Evolutionary conservation across 2,329 filamentous ascomycete species (phyloP).

Genomic region (Graphiopsis chlorocephala): DNA sequence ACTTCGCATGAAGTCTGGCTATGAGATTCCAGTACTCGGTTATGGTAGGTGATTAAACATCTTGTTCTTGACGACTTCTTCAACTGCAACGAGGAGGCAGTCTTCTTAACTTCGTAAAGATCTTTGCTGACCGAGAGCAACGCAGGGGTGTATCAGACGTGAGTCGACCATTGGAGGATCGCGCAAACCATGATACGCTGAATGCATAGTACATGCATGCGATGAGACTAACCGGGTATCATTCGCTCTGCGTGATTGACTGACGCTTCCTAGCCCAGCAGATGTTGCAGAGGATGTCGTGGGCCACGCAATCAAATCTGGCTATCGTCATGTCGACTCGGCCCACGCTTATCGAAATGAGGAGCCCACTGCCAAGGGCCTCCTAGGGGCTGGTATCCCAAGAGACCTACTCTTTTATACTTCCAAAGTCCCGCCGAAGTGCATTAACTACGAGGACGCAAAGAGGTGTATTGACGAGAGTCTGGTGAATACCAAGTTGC

Average conservation of each 20-base stretch:
- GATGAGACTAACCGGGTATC: not conserved
- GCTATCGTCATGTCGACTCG: conserved; percentile 61
- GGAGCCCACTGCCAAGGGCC: conserved; percentile 52
- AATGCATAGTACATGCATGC: too few species aligned
- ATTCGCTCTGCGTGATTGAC: not conserved
- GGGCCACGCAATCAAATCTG: conserved; percentile 53
- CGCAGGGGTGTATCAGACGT: conserved; percentile 37
- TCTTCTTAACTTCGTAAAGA: not conserved
- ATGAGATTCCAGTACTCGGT: conserved; percentile 60
- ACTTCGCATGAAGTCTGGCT: conserved; percentile 56
- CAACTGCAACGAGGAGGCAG: fast-evolving
- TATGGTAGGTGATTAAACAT: conserved; percentile 49
- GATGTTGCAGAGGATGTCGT: conserved; percentile 58
- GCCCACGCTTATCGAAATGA: conserved; percentile 60
- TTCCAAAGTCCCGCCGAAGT: conserved; percentile 54
- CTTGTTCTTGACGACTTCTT: not conserved
- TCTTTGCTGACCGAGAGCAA: not conserved
- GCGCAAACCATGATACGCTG: too few species aligned
- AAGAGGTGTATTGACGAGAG: conserved; percentile 63
- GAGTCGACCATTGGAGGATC: conserved; percentile 7
- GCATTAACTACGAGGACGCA: conserved; percentile 62
- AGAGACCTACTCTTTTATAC: conserved; percentile 61
- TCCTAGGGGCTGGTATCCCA: conserved; percentile 51
- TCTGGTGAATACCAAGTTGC: conserved; percentile 56
- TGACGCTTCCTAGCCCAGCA: conserved; percentile 46